phyloP scores from a whole-genome alignment of 2,329 filamentous ascomycete genomes.

The Teratosphaeria zuluensis region DNA sequence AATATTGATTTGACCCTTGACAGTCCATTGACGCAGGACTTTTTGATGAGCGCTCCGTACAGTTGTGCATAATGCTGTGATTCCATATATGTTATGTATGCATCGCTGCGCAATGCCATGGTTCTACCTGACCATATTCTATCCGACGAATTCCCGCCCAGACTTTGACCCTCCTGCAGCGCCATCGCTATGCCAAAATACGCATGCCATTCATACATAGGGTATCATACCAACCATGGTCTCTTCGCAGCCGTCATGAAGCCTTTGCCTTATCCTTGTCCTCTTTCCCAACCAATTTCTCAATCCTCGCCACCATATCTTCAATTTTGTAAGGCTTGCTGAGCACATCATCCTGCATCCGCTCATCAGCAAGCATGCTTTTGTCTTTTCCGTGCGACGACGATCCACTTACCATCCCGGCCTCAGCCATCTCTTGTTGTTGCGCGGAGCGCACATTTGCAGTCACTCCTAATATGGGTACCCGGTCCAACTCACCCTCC shows the following conservation, averaged over 20 bases:
- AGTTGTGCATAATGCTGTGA: too few relatives aligned
- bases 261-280: neutral
- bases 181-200: neutral
- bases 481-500: conserved; percentile 9
- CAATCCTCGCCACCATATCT: conserved; percentile 17
- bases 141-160: too few relatives aligned
- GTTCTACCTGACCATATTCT: too few relatives aligned
- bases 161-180: neutral
- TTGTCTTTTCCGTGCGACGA: neutral
- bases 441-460: conserved; percentile 27
- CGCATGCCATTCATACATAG: neutral
- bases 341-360: conserved; percentile 14
- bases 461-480: conserved; percentile 25
- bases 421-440: conserved; percentile 19
- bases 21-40: too few relatives aligned
- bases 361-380: neutral
- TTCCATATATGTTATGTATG: too few relatives aligned
- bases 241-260: neutral
- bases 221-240: neutral
- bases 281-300: neutral
- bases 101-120: too few relatives aligned
- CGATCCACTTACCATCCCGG: conserved; percentile 19
- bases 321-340: conserved; percentile 26
- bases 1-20: too few relatives aligned
- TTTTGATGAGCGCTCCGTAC: too few relatives aligned